Conservation (phyloP, 441 rosid species). For the Gossypium davidsonii region DNA sequence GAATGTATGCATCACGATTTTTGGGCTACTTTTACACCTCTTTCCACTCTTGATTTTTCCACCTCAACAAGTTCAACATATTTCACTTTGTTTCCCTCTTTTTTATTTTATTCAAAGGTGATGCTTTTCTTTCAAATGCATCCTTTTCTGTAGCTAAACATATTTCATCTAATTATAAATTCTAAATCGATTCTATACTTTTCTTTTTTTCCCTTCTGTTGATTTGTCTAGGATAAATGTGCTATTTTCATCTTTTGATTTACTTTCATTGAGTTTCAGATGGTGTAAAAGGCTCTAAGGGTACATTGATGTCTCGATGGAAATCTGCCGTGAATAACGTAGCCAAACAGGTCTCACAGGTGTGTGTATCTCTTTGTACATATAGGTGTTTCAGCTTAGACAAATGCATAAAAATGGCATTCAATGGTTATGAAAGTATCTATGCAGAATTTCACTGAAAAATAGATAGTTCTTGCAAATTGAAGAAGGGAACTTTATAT, state of each 20-base stretch:
- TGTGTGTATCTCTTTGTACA: slow-evolving; percentile 23
- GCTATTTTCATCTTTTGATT: not conserved
- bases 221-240: not conserved
- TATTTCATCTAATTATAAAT: not conserved
- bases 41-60: not conserved
- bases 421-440: not conserved
- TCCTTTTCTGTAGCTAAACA: not conserved
- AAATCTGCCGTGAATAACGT: slow-evolving; percentile 62
- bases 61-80: not conserved
- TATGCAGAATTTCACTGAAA: not conserved
- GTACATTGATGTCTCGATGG: slow-evolving; percentile 55
- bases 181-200: not conserved
- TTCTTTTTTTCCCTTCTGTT: not conserved
- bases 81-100: not conserved
- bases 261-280: slow-evolving; percentile 36
- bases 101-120: not conserved
- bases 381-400: not conserved
- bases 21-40: not conserved
- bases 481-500: not conserved
- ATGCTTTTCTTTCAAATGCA: slow-evolving; percentile 2
- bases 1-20: not conserved
- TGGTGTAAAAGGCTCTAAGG: slow-evolving; percentile 36
- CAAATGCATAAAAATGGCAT: not conserved
- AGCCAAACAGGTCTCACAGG: slow-evolving; percentile 94
- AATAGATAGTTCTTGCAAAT: not conserved